phyloP scores from a whole-genome alignment of 352 stramenopile species.

The Globisporangium cederbergense region DNA sequence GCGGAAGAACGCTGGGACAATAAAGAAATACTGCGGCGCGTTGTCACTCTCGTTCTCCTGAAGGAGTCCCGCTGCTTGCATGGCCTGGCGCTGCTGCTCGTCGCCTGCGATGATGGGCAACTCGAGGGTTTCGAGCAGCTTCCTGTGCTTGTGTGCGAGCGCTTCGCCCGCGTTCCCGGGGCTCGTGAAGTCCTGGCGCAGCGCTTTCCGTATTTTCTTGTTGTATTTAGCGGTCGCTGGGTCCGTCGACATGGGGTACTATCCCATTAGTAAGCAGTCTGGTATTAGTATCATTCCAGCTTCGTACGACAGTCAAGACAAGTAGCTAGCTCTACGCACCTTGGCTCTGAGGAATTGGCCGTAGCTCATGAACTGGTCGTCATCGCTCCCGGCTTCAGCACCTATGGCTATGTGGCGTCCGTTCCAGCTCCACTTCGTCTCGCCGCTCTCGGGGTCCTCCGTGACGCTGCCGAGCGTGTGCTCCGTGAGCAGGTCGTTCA shows the following conservation, averaged over 20 bases:
- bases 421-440: slow-evolving; percentile 45
- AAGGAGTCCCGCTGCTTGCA: slow-evolving; percentile 27
- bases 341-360: slow-evolving; percentile 57
- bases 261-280: background rate
- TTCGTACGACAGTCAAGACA: background rate
- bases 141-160: slow-evolving; percentile 35
- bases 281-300: background rate
- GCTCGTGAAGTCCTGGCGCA: slow-evolving; percentile 64
- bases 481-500: slow-evolving; percentile 78
- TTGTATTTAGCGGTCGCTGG: slow-evolving; percentile 40
- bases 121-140: slow-evolving; percentile 44
- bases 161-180: slow-evolving; percentile 44
- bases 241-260: slow-evolving; percentile 62
- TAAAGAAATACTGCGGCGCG: slow-evolving; percentile 46
- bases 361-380: slow-evolving; percentile 39
- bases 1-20: slow-evolving; percentile 64
- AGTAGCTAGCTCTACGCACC: slow-evolving; percentile 21
- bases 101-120: slow-evolving; percentile 21
- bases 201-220: slow-evolving; percentile 58
- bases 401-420: slow-evolving; percentile 15
- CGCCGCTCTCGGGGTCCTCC: slow-evolving; percentile 9
- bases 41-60: slow-evolving; percentile 12
- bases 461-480: slow-evolving; percentile 33
- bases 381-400: background rate
- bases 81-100: background rate